Conservation (phyloP, 192 early-diverging fungal species). For the Pilaira anomala region DNA sequence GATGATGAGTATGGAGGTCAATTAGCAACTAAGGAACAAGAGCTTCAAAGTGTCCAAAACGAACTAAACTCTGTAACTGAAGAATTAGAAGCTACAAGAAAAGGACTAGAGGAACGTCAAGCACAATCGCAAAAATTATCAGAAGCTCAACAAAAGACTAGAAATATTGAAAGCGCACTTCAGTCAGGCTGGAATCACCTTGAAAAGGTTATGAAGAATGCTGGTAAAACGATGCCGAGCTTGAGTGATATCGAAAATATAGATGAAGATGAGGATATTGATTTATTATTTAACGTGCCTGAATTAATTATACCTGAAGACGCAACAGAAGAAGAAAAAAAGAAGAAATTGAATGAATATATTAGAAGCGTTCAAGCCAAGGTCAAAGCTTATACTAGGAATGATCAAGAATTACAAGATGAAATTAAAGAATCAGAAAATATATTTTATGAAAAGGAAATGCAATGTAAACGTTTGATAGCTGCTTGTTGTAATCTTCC, state of each 20-base stretch:
- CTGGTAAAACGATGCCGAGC: neutral
- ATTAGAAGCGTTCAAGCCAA: constrained; percentile 34
- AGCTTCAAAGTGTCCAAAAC: constrained; percentile 52
- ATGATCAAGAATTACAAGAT: constrained; percentile 40
- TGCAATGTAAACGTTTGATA: constrained; percentile 82
- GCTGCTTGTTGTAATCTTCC: constrained; percentile 80
- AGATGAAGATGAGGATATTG: constrained; percentile 18
- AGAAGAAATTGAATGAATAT: constrained; percentile 23
- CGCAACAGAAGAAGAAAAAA: neutral
- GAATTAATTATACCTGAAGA: neutral
- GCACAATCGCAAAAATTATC: constrained; percentile 50
- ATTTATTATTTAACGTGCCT: constrained; percentile 10
- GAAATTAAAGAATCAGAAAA: neutral
- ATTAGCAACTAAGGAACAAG: constrained; percentile 52
- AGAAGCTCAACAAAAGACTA: constrained; percentile 56
- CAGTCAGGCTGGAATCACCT: constrained; percentile 4
- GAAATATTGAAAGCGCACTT: constrained; percentile 57
- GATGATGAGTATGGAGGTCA: constrained; percentile 67
- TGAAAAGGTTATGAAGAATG: constrained; percentile 13
- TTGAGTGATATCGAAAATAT: constrained; percentile 16
- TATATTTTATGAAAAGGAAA: constrained; percentile 61
- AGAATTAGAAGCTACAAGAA: constrained; percentile 53
- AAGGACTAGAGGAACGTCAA: constrained; percentile 52
- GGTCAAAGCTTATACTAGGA: constrained; percentile 42
- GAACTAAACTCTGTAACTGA: constrained; percentile 54